Evolutionary conservation across 2,329 filamentous ascomycete genomes (phyloP), one percentile per base, ranked within the genome.

Genomic region (Apiospora koreana): DNA sequence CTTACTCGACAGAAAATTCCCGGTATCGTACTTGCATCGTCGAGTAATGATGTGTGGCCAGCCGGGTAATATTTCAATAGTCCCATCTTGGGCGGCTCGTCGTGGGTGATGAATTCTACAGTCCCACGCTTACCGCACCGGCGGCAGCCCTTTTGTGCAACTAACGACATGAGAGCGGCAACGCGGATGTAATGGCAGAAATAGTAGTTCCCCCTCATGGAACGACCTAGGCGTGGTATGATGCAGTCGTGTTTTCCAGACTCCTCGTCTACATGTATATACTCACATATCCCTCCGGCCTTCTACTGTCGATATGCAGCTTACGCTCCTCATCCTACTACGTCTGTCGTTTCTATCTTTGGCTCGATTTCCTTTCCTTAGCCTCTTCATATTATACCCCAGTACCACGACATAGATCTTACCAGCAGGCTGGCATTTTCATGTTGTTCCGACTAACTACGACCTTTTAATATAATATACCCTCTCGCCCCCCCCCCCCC

Each of bases 351-450:
- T 72, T 71, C 65, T 70, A 69, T 69, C 69, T 71, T 70, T 67
- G 28, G 48, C 48, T 65, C 54, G 71, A 71, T 69, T 71, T 71
- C 72, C 72, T 46, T 72, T 74, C 71, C 50, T 70, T 70, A 18
- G 64, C 65, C 72, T 67, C 67, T 65, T 73, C 68, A 28, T 46
- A 14, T 62, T 65, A 62, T 42, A 68, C 48, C 48, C 62, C n/a
- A n/a, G 3, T n/a, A 62, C 38, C 54, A 12, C 54, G 31, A 8
- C 54, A 62, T 62, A 62, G 54, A 62, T 62, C 66, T 71, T 68
- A 73, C 76, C 75, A 79, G 78, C 78, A 75, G 77, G 78, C 77
- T 79, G 76, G 75, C 72, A 68, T 48, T 73, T 65, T 50, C 31
- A 45, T 72, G 3, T n/a, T 72, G 18, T 38, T 38, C 3, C 31